These are phyloP conservation scores for Dactylellina drechsleri DNA, from an alignment of 2,329 filamentous ascomycete species.

Conservation along the genomic window DNA sequence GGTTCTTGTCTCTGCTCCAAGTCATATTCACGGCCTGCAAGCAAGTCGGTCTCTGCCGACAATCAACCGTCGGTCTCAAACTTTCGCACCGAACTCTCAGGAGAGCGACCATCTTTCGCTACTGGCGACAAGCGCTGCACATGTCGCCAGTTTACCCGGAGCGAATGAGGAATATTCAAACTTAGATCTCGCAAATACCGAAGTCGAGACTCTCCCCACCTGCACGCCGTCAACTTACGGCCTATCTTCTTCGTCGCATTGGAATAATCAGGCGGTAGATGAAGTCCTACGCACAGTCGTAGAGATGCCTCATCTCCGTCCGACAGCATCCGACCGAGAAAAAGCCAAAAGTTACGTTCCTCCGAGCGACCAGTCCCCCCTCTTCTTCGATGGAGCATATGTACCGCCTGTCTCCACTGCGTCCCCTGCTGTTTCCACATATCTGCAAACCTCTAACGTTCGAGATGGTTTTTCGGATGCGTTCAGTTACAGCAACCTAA, in stretches of 20 bases:
- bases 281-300: slow-evolving; percentile 4
- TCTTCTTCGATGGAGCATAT: slow-evolving; percentile 22
- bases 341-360: background rate
- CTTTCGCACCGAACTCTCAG: background rate
- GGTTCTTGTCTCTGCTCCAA: too few relatives aligned
- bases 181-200: background rate
- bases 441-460: slow-evolving; percentile 42
- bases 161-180: background rate
- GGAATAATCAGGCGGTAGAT: background rate
- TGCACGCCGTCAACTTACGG: background rate
- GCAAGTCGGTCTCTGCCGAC: slow-evolving; percentile 20
- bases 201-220: slow-evolving; percentile 7
- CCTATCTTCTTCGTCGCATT: background rate
- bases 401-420: background rate
- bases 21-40: slow-evolving; percentile 9
- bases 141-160: background rate
- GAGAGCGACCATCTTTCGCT: slow-evolving; percentile 27
- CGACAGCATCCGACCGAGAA: background rate
- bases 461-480: slow-evolving; percentile 10
- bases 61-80: slow-evolving; percentile 4
- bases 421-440: background rate
- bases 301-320: background rate
- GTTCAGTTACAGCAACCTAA: slow-evolving; percentile 3
- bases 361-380: background rate
- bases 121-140: slow-evolving; percentile 28